phyloP scores from a whole-genome alignment of 768 basidiomycete species.

The Paxillus rubicundulus region DNA sequence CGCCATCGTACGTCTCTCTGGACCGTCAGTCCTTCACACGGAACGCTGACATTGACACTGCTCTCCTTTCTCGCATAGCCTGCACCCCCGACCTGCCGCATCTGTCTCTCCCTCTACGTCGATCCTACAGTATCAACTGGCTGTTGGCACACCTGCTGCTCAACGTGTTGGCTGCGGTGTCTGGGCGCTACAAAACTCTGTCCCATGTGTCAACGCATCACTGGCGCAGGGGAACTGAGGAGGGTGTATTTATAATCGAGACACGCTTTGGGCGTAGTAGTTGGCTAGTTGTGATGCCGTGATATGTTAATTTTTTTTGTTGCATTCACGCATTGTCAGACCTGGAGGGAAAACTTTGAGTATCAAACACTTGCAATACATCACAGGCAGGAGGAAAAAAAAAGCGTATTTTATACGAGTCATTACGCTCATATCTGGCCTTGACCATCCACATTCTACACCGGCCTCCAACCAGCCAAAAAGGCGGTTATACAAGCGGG shows the following conservation, averaged over 20 bases:
- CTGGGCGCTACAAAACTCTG: conserved; percentile 79
- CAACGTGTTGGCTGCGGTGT: conserved; percentile 82
- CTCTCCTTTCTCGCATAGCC: conserved; percentile 14
- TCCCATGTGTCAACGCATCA: conserved; percentile 86
- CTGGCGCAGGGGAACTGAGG: conserved; percentile 69
- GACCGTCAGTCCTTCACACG: conserved; percentile 29
- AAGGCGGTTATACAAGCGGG: conserved; percentile 47
- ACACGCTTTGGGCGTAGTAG: neutral
- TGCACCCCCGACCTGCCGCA: conserved; percentile 52
- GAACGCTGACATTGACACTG: conserved; percentile 27
- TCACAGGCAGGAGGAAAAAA: no score
- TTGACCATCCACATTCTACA: conserved; percentile 61
- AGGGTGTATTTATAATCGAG: conserved; percentile 61
- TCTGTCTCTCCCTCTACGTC: conserved; percentile 74
- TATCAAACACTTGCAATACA: neutral
- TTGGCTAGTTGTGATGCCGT: neutral
- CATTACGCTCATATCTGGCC: conserved; percentile 82
- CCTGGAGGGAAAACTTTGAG: conserved; percentile 10
- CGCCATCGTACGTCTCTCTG: conserved; percentile 45
- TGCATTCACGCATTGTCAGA: neutral
- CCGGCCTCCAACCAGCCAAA: conserved; percentile 45
- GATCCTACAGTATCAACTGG: conserved; percentile 81
- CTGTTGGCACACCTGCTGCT: conserved; percentile 86
- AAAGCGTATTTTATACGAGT: neutral
- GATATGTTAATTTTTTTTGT: neutral